phyloP scores from a whole-genome alignment of 176 grass and related monocot genomes.

The Paspalum vaginatum region DNA sequence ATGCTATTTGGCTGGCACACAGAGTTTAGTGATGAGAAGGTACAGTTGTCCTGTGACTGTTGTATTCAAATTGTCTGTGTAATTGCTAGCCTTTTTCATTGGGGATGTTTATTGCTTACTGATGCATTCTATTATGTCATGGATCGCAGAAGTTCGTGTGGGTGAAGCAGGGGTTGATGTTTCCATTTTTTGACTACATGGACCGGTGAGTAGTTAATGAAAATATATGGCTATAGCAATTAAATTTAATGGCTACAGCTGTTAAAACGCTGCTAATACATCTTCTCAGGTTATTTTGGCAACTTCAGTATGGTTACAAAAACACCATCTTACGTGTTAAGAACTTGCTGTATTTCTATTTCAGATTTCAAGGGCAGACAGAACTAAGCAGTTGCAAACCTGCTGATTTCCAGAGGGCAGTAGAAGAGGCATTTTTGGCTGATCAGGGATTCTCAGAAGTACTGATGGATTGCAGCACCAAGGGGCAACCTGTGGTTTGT shows the following conservation, averaged over 20 bases:
- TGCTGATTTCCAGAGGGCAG: slow-evolving; percentile 72
- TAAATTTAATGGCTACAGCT: slow-evolving; percentile 5
- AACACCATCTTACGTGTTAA: background rate
- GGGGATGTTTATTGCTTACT: slow-evolving; percentile 35
- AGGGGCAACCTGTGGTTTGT: slow-evolving; percentile 61
- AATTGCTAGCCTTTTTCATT: slow-evolving; percentile 2
- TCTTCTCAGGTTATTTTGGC: background rate
- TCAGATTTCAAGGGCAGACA: slow-evolving; percentile 89
- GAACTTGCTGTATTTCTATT: slow-evolving; percentile 36
- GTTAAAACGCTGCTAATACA: slow-evolving; percentile 21
- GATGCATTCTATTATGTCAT: slow-evolving; percentile 22
- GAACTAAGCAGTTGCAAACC: slow-evolving; percentile 72
- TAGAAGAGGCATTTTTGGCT: slow-evolving; percentile 94
- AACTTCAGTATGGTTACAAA: slow-evolving; percentile 18
- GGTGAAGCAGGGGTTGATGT: slow-evolving; percentile 75
- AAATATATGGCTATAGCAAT: slow-evolving; percentile 16
- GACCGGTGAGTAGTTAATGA: slow-evolving; percentile 66
- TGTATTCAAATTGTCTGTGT: background rate
- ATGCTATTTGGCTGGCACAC: slow-evolving; percentile 82
- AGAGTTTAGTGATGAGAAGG: slow-evolving; percentile 71
- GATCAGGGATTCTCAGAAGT: slow-evolving; percentile 84
- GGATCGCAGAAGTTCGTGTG: slow-evolving; percentile 79
- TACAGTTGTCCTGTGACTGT: slow-evolving; percentile 26
- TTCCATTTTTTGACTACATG: slow-evolving; percentile 90
- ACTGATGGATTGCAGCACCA: slow-evolving; percentile 52